Evolutionary conservation across 164 flowering plant species (phyloP).

Genomic region (Cinnamomum chago): DNA sequence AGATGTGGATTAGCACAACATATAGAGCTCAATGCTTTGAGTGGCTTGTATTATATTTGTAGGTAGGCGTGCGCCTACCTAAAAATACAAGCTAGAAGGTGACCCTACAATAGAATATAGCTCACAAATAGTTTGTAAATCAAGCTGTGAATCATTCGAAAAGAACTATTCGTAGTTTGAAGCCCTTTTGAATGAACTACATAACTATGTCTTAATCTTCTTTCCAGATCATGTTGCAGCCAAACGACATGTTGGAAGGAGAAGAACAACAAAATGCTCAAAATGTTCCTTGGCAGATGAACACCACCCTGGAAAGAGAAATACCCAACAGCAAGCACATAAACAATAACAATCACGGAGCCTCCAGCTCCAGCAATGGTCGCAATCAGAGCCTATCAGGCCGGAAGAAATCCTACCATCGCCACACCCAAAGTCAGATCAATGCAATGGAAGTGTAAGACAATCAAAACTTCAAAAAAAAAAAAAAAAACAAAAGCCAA

Average conservation of each 20-base stretch:
- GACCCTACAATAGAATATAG: too few relatives aligned
- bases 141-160: too few relatives aligned
- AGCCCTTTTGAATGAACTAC: too few relatives aligned
- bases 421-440: conserved; percentile 94
- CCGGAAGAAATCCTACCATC: conserved; percentile 72
- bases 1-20: too few relatives aligned
- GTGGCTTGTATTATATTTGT: too few relatives aligned
- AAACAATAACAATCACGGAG: conserved; percentile 61
- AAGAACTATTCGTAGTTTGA: too few relatives aligned
- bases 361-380: conserved; percentile 49
- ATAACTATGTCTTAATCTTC: too few relatives aligned
- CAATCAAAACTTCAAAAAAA: not conserved
- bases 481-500: not conserved
- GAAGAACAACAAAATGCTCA: conserved; percentile 23
- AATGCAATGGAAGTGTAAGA: conserved; percentile 87
- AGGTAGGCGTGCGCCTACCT: too few relatives aligned
- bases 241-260: conserved; percentile 47
- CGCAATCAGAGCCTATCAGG: conserved; percentile 49
- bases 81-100: too few relatives aligned
- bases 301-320: conserved; percentile 38
- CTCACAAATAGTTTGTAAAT: too few relatives aligned
- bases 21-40: too few relatives aligned
- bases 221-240: conserved; percentile 39
- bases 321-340: conserved; percentile 57
- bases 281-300: conserved; percentile 26